Conservation (phyloP, 164 flowering plant genomes). For the Litsea cubeba region DNA sequence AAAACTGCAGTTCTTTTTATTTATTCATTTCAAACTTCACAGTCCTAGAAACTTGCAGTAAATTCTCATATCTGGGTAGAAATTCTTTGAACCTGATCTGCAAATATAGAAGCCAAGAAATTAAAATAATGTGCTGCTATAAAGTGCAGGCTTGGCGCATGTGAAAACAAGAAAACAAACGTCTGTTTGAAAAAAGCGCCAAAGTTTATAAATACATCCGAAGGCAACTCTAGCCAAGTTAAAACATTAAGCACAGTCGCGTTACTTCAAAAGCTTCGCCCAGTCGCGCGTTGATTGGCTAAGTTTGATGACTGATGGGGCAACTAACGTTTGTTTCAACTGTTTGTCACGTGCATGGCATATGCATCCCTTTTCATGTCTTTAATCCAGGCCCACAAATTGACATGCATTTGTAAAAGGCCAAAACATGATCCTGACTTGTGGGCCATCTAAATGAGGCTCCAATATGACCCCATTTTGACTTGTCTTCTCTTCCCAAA, state of each 20-base stretch:
- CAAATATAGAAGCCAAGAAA: no score
- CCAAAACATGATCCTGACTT: background rate
- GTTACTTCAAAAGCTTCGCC: background rate
- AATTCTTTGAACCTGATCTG: no score
- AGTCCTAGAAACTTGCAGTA: no score
- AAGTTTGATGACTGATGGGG: background rate
- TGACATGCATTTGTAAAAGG: background rate
- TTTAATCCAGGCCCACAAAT: background rate
- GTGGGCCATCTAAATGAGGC: background rate
- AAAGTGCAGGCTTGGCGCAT: background rate
- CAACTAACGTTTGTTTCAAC: background rate
- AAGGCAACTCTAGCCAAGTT: background rate
- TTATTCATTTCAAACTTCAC: no score
- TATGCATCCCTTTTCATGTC: background rate
- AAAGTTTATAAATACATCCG: background rate
- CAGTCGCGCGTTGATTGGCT: background rate
- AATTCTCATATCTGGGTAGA: no score
- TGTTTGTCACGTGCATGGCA: constrained; percentile 2
- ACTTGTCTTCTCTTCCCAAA: background rate
- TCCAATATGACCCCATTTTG: background rate
- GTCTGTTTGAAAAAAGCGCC: background rate
- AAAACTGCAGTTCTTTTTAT: no score
- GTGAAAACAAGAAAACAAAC: background rate
- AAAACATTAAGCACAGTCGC: background rate
- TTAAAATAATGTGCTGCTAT: no score